Evolutionary conservation across 306 rosid genomes (phyloP).

Genomic region (Cucumis melo): DNA sequence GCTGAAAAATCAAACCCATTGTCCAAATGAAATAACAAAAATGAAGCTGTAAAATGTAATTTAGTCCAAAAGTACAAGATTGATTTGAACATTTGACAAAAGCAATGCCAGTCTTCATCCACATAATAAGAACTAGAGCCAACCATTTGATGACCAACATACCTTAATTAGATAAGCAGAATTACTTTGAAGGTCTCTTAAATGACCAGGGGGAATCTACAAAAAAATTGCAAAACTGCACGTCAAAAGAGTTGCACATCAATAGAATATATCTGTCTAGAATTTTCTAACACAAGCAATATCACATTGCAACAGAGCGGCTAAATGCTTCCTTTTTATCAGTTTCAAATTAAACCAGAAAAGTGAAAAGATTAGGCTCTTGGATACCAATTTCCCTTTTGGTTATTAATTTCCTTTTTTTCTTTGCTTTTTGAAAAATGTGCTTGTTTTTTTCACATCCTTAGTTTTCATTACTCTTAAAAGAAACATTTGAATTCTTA

Average conservation of each 20-base stretch:
- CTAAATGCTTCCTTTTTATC: background rate
- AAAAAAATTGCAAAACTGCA: slow-evolving; percentile 82
- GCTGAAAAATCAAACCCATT: slow-evolving; percentile 30
- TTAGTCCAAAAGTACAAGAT: background rate
- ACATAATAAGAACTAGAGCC: background rate
- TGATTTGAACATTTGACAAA: background rate
- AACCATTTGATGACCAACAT: slow-evolving; percentile 14
- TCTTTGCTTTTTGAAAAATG: no score
- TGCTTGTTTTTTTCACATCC: no score
- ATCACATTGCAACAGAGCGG: background rate
- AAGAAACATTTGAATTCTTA: no score
- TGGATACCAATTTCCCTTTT: no score
- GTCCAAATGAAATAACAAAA: slow-evolving; percentile 8
- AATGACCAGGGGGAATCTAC: slow-evolving; percentile 38
- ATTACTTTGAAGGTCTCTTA: slow-evolving; percentile 44
- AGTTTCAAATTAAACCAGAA: background rate
- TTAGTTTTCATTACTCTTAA: no score
- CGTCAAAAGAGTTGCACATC: slow-evolving; percentile 60
- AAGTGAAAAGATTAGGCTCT: background rate
- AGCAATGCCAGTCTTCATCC: background rate
- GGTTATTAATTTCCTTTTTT: no score
- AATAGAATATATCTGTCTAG: slow-evolving; percentile 13
- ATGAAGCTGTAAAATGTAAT: background rate
- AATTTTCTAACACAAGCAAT: background rate
- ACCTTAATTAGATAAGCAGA: slow-evolving; percentile 79